A percentile compares a stretch with the other conserved stretches of the same genome.
phyloP scores from a whole-genome alignment of 2,329 filamentous ascomycete species.

The Penicillium olsonii region DNA sequence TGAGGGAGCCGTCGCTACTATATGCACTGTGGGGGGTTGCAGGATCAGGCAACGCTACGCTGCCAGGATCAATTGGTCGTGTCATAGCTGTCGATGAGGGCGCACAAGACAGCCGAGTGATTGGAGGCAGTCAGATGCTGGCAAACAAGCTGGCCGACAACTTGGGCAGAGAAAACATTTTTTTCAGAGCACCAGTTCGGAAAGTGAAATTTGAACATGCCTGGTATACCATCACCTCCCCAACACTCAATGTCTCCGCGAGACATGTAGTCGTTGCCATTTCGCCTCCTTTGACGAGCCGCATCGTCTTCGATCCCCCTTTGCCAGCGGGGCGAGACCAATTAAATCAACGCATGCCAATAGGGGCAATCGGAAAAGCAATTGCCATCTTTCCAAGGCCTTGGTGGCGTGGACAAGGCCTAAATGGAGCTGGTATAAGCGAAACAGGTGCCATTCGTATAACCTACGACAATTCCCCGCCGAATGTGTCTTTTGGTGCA shows the following conservation, averaged over 20 bases:
- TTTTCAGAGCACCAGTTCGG: background rate
- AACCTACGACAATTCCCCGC: slow-evolving; percentile 24
- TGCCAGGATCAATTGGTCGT: slow-evolving; percentile 2
- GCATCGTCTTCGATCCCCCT: background rate
- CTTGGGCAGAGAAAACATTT: background rate
- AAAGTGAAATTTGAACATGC: slow-evolving; percentile 2
- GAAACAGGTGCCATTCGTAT: slow-evolving; percentile 19
- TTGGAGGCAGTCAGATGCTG: slow-evolving; percentile 2
- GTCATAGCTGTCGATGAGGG: background rate
- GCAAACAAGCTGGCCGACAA: background rate
- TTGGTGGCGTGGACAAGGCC: slow-evolving; percentile 21
- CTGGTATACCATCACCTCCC: background rate
- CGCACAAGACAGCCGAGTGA: slow-evolving; percentile 4
- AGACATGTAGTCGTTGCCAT: slow-evolving; percentile 5
- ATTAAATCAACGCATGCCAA: slow-evolving; percentile 17
- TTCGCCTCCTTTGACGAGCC: background rate
- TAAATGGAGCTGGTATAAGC: slow-evolving; percentile 23
- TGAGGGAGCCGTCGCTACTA: background rate
- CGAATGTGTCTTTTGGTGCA: slow-evolving; percentile 23
- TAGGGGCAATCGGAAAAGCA: slow-evolving; percentile 15
- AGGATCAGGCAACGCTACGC: background rate
- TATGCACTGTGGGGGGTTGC: slow-evolving; percentile 4
- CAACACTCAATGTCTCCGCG: background rate
- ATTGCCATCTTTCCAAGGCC: slow-evolving; percentile 14
- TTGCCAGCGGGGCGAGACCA: slow-evolving; percentile 9